Conservation (phyloP, 306 rosid genomes). For the Benincasa hispida region DNA sequence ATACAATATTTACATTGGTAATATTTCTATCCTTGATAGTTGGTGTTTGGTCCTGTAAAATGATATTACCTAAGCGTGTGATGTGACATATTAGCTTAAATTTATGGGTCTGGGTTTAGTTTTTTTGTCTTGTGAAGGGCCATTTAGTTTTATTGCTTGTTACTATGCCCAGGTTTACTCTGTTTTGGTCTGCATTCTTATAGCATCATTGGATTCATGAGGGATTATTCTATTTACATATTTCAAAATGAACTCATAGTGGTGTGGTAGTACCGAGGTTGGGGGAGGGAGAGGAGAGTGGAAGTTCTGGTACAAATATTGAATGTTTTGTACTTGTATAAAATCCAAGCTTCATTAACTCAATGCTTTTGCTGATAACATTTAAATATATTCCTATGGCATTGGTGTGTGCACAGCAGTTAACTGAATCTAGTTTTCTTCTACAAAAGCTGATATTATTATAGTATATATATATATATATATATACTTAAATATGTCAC, state of each 20-base stretch:
- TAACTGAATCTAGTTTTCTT: neutral
- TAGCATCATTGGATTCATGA: neutral
- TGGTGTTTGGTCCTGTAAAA: neutral
- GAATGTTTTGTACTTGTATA: neutral
- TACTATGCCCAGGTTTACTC: neutral
- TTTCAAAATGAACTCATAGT: neutral
- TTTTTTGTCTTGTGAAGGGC: neutral
- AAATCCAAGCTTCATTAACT: neutral
- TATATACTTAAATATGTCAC: neutral
- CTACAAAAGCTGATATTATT: neutral
- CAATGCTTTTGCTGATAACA: neutral
- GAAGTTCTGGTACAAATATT: neutral
- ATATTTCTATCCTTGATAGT: neutral
- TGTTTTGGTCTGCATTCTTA: neutral
- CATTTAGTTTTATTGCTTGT: neutral
- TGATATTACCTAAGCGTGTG: neutral
- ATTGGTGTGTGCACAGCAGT: neutral
- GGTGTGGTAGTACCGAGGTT: neutral
- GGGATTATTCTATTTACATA: neutral
- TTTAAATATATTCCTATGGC: neutral
- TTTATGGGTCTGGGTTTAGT: neutral
- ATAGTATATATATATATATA: too few species aligned
- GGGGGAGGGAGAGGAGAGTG: neutral
- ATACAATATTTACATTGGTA: constrained; percentile 97
- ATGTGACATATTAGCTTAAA: neutral